Conservation (phyloP, 192 early-diverging fungal species). For the Entrophospora sp. region DNA sequence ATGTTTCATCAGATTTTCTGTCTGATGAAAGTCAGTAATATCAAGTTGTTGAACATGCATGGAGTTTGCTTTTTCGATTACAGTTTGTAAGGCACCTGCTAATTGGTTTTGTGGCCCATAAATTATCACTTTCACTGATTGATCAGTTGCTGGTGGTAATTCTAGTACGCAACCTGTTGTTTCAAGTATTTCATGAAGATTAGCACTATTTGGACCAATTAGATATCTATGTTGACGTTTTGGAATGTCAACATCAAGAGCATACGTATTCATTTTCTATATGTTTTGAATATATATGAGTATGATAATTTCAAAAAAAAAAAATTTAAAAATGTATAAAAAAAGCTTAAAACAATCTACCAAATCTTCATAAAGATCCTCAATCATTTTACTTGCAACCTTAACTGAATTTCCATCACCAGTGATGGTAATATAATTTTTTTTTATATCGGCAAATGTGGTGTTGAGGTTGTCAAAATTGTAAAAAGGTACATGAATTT, state of each 20-base stretch:
- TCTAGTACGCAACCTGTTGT: conserved; percentile 81
- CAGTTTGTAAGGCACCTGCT: conserved; percentile 60
- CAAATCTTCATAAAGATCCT: conserved; percentile 50
- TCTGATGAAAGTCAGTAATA: conserved; percentile 45
- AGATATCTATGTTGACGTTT: conserved; percentile 94
- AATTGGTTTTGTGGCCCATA: conserved; percentile 69
- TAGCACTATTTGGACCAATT: conserved; percentile 69
- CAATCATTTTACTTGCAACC: conserved; percentile 53
- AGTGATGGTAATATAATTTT: conserved; percentile 56
- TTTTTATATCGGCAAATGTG: no score
- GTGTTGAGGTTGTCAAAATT: no score
- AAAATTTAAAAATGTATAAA: no score
- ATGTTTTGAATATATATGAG: no score
- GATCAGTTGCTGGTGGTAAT: conserved; percentile 60
- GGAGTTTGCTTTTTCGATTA: conserved; percentile 77
- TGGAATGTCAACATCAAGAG: conserved; percentile 60
- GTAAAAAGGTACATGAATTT: conserved; percentile 75
- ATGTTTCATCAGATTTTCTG: conserved; percentile 44
- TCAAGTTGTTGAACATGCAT: conserved; percentile 65
- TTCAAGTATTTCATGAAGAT: conserved; percentile 74
- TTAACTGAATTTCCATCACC: conserved; percentile 71
- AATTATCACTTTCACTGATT: conserved; percentile 67
- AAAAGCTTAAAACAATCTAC: no score
- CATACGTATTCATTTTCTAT: conserved; percentile 49
- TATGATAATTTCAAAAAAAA: no score